Evolutionary conservation across 2,329 filamentous ascomycete species (phyloP).

Genomic region (Talaromyces sp.): DNA sequence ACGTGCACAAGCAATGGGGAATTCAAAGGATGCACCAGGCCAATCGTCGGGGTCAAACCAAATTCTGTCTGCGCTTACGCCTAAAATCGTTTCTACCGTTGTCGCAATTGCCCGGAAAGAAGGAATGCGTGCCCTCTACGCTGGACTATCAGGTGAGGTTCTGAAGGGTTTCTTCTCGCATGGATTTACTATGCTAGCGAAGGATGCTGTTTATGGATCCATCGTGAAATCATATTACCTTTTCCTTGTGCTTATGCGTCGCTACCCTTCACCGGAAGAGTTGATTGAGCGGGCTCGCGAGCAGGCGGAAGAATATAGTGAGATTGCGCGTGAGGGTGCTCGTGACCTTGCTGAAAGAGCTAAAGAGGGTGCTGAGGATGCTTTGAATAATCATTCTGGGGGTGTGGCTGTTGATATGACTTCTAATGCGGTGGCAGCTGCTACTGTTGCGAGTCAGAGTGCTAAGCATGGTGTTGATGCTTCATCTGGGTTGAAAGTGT

Average conservation of each 20-base stretch:
- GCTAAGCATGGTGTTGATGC: conserved; percentile 21
- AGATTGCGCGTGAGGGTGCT: conserved; percentile 43
- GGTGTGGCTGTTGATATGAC: conserved; percentile 35
- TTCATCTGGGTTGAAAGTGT: conserved; percentile 23
- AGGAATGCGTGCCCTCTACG: conserved; percentile 71
- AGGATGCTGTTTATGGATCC: conserved; percentile 72
- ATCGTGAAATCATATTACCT: conserved; percentile 74
- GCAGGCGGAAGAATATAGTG: conserved; percentile 45
- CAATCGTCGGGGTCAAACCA: conserved; percentile 8
- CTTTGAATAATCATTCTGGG: conserved; percentile 26
- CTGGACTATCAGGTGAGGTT: conserved; percentile 74
- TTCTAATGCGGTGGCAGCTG: conserved; percentile 24
- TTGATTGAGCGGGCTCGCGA: conserved; percentile 43
- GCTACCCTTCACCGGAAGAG: conserved; percentile 48
- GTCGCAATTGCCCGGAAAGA: conserved; percentile 62
- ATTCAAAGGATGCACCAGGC: conserved; percentile 21
- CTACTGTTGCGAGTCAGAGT: conserved; percentile 10
- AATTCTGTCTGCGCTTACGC: conserved; percentile 21
- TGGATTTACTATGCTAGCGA: conserved; percentile 83
- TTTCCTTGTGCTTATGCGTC: conserved; percentile 54
- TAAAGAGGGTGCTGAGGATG: conserved; percentile 29
- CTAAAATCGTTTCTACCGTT: conserved; percentile 67
- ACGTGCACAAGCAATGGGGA: conserved; percentile 64
- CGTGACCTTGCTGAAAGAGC: conserved; percentile 37
- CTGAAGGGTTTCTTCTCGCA: conserved; percentile 84